Base-by-base conservation (phyloP, 2,329 filamentous ascomycete genomes). In the Chaetomiaceae sp. region DNA sequence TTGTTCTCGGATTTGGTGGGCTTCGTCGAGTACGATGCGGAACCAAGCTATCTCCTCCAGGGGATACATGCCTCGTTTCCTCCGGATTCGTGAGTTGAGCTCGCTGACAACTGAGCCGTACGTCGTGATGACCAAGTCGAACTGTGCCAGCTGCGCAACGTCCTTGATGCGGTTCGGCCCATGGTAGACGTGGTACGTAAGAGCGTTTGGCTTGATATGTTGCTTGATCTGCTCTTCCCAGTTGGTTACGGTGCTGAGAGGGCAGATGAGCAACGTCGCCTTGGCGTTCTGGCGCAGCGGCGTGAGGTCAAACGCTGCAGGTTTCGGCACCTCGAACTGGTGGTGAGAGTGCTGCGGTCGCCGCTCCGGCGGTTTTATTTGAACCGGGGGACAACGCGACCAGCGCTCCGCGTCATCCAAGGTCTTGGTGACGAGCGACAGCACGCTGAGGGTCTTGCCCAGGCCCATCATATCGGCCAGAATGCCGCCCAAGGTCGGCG, bases 151-250 rank as follows among this genome's bases (percentile, higher is more conserved):
- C 55, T 80, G 76, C 6, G 75, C 71, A 0, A 81, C 66, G 53
- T 89, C 81, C 50, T 83, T 85, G 52, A 79, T 82, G 6, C 93
- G 80, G 56, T 81, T 83, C 0, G 80, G 72, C 3, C 93, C 93
- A 62, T 98, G 93, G 55, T 96, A 97, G 45, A 93, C 79, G 61
- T 93, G 88, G 59, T 81, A 88, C 1, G 71, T 82, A 15, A 97
- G 61, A 7, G 76, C 68, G 0, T 73, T 75, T 0, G 78, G 72
- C 40, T 76, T 73, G 37, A 95, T 72, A 64, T 98, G 93, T 48
- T 86, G 77, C 58, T 84, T 84, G 51, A 97, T 87, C 65, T 98
- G 93, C 56, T 89, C 82, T 58, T 91, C 85, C 93, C 93, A 98
- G 60, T 97, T 98, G 20, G 85, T 84, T 48, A 97, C 82, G 0